phyloP scores from a whole-genome alignment of 2,329 filamentous ascomycete species.

The Cladosporium sp. region DNA sequence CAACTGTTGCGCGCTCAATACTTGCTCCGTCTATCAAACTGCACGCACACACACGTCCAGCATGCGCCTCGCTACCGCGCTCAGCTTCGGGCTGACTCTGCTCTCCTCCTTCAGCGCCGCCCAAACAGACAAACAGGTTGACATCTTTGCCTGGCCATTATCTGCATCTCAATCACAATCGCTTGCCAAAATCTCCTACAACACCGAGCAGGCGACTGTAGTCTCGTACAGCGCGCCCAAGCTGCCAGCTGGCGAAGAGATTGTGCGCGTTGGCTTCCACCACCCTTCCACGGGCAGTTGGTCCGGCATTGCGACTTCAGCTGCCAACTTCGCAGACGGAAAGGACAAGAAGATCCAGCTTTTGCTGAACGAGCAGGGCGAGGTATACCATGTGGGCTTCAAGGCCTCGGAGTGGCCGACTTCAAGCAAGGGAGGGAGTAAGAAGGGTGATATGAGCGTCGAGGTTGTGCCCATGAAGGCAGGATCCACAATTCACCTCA shows the following conservation, averaged over 20 bases:
- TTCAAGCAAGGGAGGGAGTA: constrained; percentile 13
- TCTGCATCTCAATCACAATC: constrained; percentile 34
- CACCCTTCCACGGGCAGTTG: constrained; percentile 32
- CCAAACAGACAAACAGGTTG: constrained; percentile 25
- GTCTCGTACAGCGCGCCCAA: constrained; percentile 36
- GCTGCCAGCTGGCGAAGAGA: constrained; percentile 31
- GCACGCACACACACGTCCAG: constrained; percentile 15
- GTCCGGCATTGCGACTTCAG: constrained; percentile 44
- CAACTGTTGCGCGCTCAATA: background rate
- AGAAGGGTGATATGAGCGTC: constrained; percentile 38
- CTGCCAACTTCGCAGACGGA: constrained; percentile 38
- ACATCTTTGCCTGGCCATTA: constrained; percentile 35
- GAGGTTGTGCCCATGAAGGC: constrained; percentile 36
- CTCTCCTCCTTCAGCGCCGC: constrained; percentile 31
- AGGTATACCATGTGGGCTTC: constrained; percentile 44
- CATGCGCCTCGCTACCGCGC: constrained; percentile 34
- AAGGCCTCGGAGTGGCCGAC: constrained; percentile 28
- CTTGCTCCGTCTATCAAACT: background rate
- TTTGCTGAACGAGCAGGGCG: constrained; percentile 41
- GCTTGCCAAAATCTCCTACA: constrained; percentile 42
- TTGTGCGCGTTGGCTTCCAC: constrained; percentile 44
- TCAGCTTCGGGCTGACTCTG: constrained; percentile 33
- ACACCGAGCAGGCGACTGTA: constrained; percentile 37
- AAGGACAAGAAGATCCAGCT: constrained; percentile 43
- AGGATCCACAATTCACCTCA: constrained; percentile 42